Conservation (phyloP, 768 basidiomycete species). For the Lyophyllum semitale region DNA sequence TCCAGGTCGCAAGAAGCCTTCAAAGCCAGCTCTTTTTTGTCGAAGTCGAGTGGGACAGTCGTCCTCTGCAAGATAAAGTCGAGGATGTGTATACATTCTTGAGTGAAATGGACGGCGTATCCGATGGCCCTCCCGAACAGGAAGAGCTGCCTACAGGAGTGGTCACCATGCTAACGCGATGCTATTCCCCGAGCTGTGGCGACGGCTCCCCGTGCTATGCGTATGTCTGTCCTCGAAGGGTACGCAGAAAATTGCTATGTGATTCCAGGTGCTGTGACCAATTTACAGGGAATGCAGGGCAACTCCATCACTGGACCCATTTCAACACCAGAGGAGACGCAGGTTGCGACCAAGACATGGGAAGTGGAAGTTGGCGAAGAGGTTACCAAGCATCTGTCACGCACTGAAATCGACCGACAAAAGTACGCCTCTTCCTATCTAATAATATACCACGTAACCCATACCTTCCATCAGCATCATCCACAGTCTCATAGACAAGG, state of each 20-base stretch:
- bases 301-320: constrained; percentile 29
- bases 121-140: constrained; percentile 59
- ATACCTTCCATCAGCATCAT: constrained; percentile 56
- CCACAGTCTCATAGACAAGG: constrained; percentile 84
- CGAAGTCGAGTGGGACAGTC: constrained; percentile 94
- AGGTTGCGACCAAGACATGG: constrained; percentile 42
- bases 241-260: constrained; percentile 23
- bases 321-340: constrained; percentile 30
- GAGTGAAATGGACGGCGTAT: constrained; percentile 72
- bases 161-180: constrained; percentile 85
- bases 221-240: constrained; percentile 75
- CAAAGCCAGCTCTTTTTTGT: constrained; percentile 95
- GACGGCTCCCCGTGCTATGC: constrained; percentile 84
- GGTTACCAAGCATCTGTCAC: constrained; percentile 53
- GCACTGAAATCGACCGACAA: constrained; percentile 83
- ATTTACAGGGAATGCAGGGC: constrained; percentile 25
- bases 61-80: constrained; percentile 79
- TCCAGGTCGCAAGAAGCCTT: constrained; percentile 87
- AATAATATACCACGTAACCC: neutral
- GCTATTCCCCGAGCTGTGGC: constrained; percentile 85
- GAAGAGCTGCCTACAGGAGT: constrained; percentile 86
- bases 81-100: constrained; percentile 95
- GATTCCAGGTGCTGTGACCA: neutral
- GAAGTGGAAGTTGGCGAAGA: constrained; percentile 44
- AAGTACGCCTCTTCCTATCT: constrained; percentile 39